These are phyloP conservation scores for Cystobasidium onofrii DNA, from an alignment of 768 basidiomycete genomes.

Conservation along the genomic window DNA sequence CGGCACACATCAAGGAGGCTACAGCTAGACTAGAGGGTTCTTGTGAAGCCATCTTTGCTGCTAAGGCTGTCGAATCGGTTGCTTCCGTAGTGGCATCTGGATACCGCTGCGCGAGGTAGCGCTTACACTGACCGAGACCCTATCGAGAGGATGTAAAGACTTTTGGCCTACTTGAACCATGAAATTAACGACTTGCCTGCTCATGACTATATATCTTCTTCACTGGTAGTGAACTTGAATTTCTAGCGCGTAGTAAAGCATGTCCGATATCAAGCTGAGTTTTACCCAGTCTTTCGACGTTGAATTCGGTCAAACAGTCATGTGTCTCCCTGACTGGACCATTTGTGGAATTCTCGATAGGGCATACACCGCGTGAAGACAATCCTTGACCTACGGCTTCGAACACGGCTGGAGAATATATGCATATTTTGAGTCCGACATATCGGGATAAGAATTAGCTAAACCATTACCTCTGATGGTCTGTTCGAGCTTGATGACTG, in stretches of 20 bases:
- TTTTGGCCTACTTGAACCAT: background rate
- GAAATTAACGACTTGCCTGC: no score
- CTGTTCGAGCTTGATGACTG: slow-evolving; percentile 28
- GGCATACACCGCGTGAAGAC: slow-evolving; percentile 34
- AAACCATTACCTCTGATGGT: slow-evolving; percentile 33
- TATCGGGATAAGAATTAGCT: background rate
- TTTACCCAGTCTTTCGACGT: slow-evolving; percentile 25
- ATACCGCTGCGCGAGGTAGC: slow-evolving; percentile 31
- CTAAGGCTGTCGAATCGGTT: slow-evolving; percentile 38
- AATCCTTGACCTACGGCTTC: slow-evolving; percentile 3
- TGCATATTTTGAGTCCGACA: no score
- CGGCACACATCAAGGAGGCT: slow-evolving; percentile 38
- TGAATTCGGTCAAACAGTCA: slow-evolving; percentile 29
- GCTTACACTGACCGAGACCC: slow-evolving; percentile 39
- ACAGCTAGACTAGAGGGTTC: slow-evolving; percentile 37
- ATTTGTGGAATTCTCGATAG: slow-evolving; percentile 41
- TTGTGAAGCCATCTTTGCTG: slow-evolving; percentile 26
- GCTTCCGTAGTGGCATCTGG: slow-evolving; percentile 27
- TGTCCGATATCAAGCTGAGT: slow-evolving; percentile 37
- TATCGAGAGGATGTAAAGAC: background rate
- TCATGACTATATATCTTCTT: slow-evolving; percentile 40
- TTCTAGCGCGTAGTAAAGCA: slow-evolving; percentile 28
- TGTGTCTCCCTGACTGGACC: slow-evolving; percentile 38
- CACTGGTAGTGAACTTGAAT: background rate
- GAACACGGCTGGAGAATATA: slow-evolving; percentile 36